Evolutionary conservation across 768 basidiomycete genomes (phyloP).

Genomic region (Termitomyces sp.): DNA sequence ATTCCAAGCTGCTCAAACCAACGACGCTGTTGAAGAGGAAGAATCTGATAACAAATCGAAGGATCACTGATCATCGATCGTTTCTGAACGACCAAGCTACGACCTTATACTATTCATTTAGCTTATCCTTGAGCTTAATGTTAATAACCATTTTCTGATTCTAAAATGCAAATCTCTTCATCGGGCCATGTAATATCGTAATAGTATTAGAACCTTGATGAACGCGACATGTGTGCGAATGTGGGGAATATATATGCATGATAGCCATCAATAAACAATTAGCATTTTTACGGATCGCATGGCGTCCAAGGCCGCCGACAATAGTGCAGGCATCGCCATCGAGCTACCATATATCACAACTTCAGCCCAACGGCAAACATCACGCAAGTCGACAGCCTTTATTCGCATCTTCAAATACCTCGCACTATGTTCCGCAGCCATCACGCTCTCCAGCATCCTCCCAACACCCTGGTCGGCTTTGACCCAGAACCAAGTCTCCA

Average conservation of each 20-base stretch:
- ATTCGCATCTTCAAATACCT: constrained; percentile 17
- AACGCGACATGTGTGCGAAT: neutral
- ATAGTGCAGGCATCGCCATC: neutral
- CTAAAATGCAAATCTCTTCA: too few relatives aligned
- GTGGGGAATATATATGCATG: neutral
- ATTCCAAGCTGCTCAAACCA: constrained; percentile 32
- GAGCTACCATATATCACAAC: constrained; percentile 6
- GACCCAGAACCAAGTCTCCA: constrained; percentile 11
- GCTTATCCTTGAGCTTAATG: too few relatives aligned
- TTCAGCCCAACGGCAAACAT: neutral
- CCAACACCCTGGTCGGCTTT: constrained; percentile 31
- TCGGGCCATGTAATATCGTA: too few relatives aligned
- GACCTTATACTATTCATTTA: too few relatives aligned
- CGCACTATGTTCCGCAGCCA: constrained; percentile 27
- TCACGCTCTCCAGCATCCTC: constrained; percentile 29
- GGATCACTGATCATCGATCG: constrained; percentile 4
- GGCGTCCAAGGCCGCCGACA: constrained; percentile 9
- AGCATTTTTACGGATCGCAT: constrained; percentile 2
- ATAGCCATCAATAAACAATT: neutral
- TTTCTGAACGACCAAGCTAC: neutral
- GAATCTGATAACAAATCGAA: constrained; percentile 19
- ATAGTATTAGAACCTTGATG: neutral
- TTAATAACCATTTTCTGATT: too few relatives aligned
- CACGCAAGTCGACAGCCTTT: constrained; percentile 8
- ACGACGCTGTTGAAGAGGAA: constrained; percentile 26